Evolutionary conservation across 2,329 filamentous ascomycete species (phyloP).

Genomic region (Nothopassalora personata): DNA sequence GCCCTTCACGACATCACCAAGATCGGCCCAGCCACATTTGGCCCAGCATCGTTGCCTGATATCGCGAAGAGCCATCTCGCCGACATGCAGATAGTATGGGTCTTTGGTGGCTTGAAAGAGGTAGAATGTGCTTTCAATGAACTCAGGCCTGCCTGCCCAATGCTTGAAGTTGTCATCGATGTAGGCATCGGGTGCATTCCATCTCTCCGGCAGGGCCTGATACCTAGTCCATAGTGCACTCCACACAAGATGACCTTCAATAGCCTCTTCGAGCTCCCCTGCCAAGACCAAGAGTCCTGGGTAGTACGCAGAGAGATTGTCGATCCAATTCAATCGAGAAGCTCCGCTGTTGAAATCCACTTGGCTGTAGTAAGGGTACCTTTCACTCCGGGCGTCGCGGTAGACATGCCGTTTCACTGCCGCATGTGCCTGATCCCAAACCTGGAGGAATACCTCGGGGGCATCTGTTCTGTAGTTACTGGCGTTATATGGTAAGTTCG

Average conservation of each 20-base stretch:
- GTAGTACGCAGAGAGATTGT: conserved; percentile 93
- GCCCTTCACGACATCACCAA: conserved; percentile 58
- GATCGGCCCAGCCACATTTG: conserved; percentile 85
- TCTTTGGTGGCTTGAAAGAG: conserved; percentile 90
- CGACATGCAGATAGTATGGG: conserved; percentile 92
- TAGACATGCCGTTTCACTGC: conserved; percentile 91
- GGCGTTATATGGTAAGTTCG: conserved; percentile 52
- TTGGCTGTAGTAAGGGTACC: conserved; percentile 90
- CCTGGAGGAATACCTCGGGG: conserved; percentile 69
- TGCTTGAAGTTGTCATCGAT: conserved; percentile 84
- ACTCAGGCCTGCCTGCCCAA: conserved; percentile 95
- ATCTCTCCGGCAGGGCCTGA: conserved; percentile 87
- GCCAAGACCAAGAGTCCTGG: conserved; percentile 80
- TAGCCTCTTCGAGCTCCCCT: conserved; percentile 84
- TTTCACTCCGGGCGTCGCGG: conserved; percentile 58
- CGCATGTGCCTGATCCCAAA: conserved; percentile 79
- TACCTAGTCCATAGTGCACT: conserved; percentile 93
- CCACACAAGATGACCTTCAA: conserved; percentile 82
- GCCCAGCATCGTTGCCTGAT: conserved; percentile 86
- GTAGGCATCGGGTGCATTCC: conserved; percentile 61
- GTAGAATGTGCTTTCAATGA: conserved; percentile 94
- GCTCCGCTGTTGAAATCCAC: conserved; percentile 84
- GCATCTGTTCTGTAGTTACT: conserved; percentile 57
- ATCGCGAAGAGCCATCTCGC: conserved; percentile 89
- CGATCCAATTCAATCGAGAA: conserved; percentile 86